These are phyloP conservation scores for Mycotypha africana DNA, from an alignment of 371 early-diverging fungal species.

Conservation along the genomic window DNA sequence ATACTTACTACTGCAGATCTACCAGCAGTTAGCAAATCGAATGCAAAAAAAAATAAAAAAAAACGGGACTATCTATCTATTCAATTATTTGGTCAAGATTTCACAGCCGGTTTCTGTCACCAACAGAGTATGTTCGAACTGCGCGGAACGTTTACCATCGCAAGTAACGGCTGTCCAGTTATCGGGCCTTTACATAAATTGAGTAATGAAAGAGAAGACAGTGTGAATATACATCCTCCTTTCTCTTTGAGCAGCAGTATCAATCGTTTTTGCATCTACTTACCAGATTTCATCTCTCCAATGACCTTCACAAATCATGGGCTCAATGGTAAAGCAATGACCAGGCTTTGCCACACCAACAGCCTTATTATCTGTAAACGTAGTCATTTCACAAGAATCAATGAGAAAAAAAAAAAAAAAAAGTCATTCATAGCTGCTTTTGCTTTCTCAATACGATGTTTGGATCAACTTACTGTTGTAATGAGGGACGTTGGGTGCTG, in stretches of 20 bases:
- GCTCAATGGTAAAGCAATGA: constrained; percentile 96
- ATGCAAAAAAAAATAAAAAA: neutral
- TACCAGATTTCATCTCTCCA: constrained; percentile 41
- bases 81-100: constrained; percentile 68
- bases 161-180: constrained; percentile 87
- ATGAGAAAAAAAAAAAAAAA: neutral
- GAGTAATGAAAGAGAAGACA: neutral
- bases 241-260: neutral
- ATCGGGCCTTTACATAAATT: constrained; percentile 70
- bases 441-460: neutral
- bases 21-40: too few relatives aligned
- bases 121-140: constrained; percentile 97
- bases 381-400: neutral
- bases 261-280: neutral
- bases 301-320: constrained; percentile 90
- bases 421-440: too few relatives aligned
- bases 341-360: constrained; percentile 91
- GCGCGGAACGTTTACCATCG: constrained; percentile 94
- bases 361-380: constrained; percentile 75
- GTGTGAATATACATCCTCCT: neutral
- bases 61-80: too few relatives aligned
- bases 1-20: too few relatives aligned
- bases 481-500: constrained; percentile 87
- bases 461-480: constrained; percentile 64
- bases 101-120: constrained; percentile 93